Evolutionary conservation across 176 grass and related monocot genomes (phyloP), one percentile per base, ranked within the genome.

Genomic region (sorghum (Sorghum bicolor)): DNA sequence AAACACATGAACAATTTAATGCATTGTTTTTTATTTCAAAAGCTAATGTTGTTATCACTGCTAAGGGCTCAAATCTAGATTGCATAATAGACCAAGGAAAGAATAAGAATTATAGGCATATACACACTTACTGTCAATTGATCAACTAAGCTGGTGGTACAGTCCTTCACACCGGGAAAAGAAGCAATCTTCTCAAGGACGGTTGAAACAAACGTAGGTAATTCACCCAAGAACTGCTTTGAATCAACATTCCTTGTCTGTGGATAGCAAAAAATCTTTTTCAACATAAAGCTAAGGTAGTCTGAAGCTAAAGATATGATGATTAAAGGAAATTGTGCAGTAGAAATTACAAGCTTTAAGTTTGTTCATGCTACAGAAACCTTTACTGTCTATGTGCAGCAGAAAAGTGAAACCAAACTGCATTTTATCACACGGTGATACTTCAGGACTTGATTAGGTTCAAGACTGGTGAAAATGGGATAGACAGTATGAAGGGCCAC

Each of bases 201-300:
- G 32, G 47, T 73, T 22, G 85, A 95, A 82, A 92, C 89, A 87
- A 98, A 98, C 52, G 38, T 30, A 10, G 96, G 96, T 50, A 98
- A 83, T 72, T 95, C 91, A 85, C 96, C 93, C 52, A 98, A 75
- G 70, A 93, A 98, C 55, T 94, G 96, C 80, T 92, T 88, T 11
- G 89, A 95, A 92, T 98, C 93, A 84, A 98, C 89, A 85, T 94
- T 94, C 74, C 87, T 93, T 30, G 80, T 93, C 93, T 95, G 88
- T 30, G 33, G 22, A 79, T 28, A 36, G 31, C 47, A 83, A 73
- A 70, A 22, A 74, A 61, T 39, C 34, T 13, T 74, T 22, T 17
- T 89, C 10, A 44, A n/a, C 7, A n/a, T 55, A 36, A 74, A 66
- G 22, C 2, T 43, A 26, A 29, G 63, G 3, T 4, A 31, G 13